Conservation (phyloP, 768 basidiomycete species). For the Strobilomyces echinocephalus region DNA sequence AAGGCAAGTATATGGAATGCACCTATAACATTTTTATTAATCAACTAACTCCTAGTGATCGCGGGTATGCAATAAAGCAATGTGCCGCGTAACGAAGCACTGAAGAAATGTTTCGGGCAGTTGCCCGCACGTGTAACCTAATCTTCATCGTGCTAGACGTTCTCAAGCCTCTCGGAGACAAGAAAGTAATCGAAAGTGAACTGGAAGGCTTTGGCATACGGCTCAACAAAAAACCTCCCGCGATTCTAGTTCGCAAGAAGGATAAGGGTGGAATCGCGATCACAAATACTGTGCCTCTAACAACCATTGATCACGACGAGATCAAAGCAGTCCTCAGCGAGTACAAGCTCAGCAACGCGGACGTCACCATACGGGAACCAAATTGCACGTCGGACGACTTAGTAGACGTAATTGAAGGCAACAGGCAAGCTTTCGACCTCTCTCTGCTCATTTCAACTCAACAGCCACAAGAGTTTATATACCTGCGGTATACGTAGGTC, state of each 20-base stretch:
- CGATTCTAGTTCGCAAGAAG: conserved; percentile 77
- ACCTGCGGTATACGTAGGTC: conserved; percentile 80
- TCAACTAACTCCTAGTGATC: conserved; percentile 45
- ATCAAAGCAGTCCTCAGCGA: conserved; percentile 94
- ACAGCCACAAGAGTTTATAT: conserved; percentile 72
- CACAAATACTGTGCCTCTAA: conserved; percentile 94
- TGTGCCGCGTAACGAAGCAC: conserved; percentile 2
- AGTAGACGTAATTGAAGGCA: conserved; percentile 96
- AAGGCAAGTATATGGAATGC: conserved; percentile 49
- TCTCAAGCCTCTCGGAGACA: conserved; percentile 95
- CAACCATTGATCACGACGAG: conserved; percentile 92
- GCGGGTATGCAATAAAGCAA: conserved; percentile 50
- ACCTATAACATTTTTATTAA: conserved; percentile 19
- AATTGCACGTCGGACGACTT: conserved; percentile 92
- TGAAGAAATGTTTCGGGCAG: conserved; percentile 38
- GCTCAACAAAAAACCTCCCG: conserved; percentile 91
- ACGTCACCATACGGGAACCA: conserved; percentile 89
- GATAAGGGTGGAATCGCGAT: conserved; percentile 91
- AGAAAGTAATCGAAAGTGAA: conserved; percentile 85
- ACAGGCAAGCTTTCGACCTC: conserved; percentile 45
- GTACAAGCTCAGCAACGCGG: conserved; percentile 84
- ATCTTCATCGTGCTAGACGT: conserved; percentile 99
- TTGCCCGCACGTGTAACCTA: conserved; percentile 95
- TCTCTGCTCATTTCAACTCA: conserved; percentile 1
- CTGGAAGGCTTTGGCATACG: conserved; percentile 98